phyloP scores from a whole-genome alignment of 2,329 filamentous ascomycete genomes.

The Fusarium subglutinans region DNA sequence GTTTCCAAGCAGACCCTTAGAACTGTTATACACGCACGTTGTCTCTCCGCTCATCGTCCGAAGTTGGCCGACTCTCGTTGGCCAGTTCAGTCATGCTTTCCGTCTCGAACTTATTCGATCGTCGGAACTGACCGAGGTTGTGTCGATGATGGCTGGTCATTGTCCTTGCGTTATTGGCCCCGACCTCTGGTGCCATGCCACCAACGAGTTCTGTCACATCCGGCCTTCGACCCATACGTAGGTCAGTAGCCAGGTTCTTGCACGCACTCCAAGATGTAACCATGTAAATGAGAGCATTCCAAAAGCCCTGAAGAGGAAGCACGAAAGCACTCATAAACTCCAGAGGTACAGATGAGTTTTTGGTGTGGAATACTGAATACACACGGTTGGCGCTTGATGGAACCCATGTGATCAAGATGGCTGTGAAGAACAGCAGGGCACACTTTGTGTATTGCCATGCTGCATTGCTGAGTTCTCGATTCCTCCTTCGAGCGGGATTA shows the following conservation, averaged over 20 bases:
- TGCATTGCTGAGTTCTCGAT: constrained; percentile 67
- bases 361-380: constrained; percentile 70
- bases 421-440: constrained; percentile 75
- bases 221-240: constrained; percentile 44
- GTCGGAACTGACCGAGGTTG: constrained; percentile 46
- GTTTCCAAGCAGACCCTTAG: not conserved
- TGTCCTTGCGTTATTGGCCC: not conserved
- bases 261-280: constrained; percentile 74
- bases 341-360: constrained; percentile 64
- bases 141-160: constrained; percentile 27
- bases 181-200: constrained; percentile 32
- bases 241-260: constrained; percentile 55
- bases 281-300: constrained; percentile 83
- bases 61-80: constrained; percentile 47
- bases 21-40: constrained; percentile 13
- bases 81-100: constrained; percentile 64
- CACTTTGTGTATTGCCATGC: constrained; percentile 77
- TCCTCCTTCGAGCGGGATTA: constrained; percentile 48
- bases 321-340: constrained; percentile 78
- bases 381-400: constrained; percentile 81
- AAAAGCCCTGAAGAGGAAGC: constrained; percentile 83
- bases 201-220: constrained; percentile 49
- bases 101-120: constrained; percentile 53
- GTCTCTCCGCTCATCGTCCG: constrained; percentile 45
- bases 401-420: constrained; percentile 78